Conservation (phyloP, 371 early-diverging fungal genomes). For the Mortierella sp. region DNA sequence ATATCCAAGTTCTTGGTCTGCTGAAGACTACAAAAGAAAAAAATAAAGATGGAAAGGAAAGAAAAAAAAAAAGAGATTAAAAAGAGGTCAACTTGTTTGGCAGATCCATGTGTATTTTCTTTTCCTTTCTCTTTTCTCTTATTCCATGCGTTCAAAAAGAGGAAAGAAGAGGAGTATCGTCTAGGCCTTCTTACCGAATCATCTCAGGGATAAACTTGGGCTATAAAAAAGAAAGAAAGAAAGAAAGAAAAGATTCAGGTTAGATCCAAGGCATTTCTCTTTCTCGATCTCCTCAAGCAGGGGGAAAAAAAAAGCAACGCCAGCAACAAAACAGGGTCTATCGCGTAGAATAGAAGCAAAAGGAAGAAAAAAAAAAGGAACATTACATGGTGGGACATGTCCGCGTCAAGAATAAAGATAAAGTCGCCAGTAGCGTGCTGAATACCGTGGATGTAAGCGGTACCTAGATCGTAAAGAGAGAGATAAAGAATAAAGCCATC, state of each 20-base stretch:
- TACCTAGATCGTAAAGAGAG: slow-evolving; percentile 63
- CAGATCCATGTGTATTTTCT: not conserved
- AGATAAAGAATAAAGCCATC: not conserved
- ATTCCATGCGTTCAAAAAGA: slow-evolving; percentile 16
- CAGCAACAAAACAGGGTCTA: too few species aligned
- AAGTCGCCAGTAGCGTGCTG: slow-evolving; percentile 94
- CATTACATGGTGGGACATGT: slow-evolving; percentile 95
- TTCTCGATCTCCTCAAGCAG: too few species aligned
- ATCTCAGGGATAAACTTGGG: slow-evolving; percentile 98
- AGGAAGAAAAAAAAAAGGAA: not conserved
- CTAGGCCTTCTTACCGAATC: slow-evolving; percentile 66
- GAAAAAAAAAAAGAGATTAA: not conserved
- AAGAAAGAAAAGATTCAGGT: not conserved
- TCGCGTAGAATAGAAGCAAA: not conserved
- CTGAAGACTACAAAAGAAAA: slow-evolving; percentile 69
- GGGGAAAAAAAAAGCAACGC: too few species aligned
- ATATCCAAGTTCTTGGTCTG: slow-evolving; percentile 89
- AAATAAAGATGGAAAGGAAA: not conserved
- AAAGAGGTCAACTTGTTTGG: not conserved
- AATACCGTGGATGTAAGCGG: slow-evolving; percentile 97
- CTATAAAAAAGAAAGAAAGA: slow-evolving; percentile 54
- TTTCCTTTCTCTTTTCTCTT: not conserved
- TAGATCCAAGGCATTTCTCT: too few species aligned
- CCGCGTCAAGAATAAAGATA: slow-evolving; percentile 99
- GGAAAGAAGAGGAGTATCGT: not conserved